Conservation (phyloP, 441 rosid species). For the Pelargonium fulgidum region DNA sequence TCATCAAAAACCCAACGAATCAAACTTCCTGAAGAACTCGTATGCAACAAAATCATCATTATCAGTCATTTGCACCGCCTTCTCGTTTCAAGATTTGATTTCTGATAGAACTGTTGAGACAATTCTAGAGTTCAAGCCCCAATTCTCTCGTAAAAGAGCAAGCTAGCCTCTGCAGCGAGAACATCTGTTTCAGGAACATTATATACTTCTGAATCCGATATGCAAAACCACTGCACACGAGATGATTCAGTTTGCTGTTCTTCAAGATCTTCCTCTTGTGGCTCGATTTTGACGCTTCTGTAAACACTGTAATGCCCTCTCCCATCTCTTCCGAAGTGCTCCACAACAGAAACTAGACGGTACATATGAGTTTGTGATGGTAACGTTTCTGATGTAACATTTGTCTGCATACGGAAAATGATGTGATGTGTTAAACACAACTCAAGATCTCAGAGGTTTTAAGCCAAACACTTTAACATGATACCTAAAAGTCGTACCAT, state of each 20-base stretch:
- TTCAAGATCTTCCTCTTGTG: conserved; percentile 19
- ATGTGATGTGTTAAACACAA: neutral
- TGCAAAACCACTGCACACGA: conserved; percentile 50
- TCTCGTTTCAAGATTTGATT: too few species aligned
- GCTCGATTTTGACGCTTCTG: conserved; percentile 38
- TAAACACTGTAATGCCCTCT: conserved; percentile 84
- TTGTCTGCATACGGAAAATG: neutral
- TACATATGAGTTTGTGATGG: conserved; percentile 30
- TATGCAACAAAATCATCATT: too few species aligned
- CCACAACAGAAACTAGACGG: conserved; percentile 67
- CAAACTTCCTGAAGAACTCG: too few species aligned
- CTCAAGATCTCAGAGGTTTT: neutral
- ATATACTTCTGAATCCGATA: conserved; percentile 65
- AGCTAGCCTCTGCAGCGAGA: conserved; percentile 71
- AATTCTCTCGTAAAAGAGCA: conserved; percentile 77
- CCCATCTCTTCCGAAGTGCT: conserved; percentile 72
- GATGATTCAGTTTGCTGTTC: conserved; percentile 21
- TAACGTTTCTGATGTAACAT: conserved; percentile 6
- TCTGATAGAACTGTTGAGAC: too few species aligned
- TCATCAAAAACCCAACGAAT: too few species aligned
- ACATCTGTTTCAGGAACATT: conserved; percentile 57
- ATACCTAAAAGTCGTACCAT: too few species aligned
- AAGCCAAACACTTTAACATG: too few species aligned
- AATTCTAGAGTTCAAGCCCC: conserved; percentile 18
- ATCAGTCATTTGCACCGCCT: too few species aligned